A percentile compares a stretch with the other conserved stretches of the same genome.
These are phyloP conservation scores for Mycena sanguinolenta DNA, from an alignment of 768 basidiomycete genomes.

Conservation along the genomic window DNA sequence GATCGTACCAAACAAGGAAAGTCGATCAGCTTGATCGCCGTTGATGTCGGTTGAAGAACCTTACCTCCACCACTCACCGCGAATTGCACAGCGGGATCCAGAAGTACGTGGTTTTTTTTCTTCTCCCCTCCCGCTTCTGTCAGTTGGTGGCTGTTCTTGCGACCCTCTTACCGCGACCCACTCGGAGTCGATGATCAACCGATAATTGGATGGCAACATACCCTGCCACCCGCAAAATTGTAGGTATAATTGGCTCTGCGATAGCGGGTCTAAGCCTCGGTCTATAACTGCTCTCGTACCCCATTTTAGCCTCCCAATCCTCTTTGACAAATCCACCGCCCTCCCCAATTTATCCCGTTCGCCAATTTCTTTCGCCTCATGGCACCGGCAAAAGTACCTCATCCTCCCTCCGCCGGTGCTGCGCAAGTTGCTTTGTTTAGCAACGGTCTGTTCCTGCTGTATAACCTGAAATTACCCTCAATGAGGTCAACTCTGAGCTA, in stretches of 20 bases:
- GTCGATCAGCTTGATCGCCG: no score
- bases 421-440: constrained; percentile 9
- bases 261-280: constrained; percentile 6
- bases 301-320: neutral
- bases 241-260: constrained; percentile 17
- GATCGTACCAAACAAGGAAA: no score
- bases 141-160: no score
- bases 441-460: constrained; percentile 15
- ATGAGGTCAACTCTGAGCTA: constrained; percentile 8
- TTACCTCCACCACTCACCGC: no score
- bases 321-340: constrained; percentile 11
- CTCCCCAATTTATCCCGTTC: neutral
- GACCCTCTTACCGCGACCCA: no score
- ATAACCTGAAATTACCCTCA: constrained; percentile 7
- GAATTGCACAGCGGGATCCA: no score
- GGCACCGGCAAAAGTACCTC: neutral
- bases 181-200: no score
- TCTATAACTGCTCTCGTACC: constrained; percentile 14
- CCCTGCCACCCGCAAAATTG: neutral
- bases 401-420: neutral
- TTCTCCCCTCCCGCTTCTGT: no score
- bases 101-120: no score
- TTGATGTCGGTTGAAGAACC: no score
- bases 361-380: neutral
- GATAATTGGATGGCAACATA: neutral